Evolutionary conservation across 768 basidiomycete species (phyloP).

Genomic region (Leccinum pellstonianum): DNA sequence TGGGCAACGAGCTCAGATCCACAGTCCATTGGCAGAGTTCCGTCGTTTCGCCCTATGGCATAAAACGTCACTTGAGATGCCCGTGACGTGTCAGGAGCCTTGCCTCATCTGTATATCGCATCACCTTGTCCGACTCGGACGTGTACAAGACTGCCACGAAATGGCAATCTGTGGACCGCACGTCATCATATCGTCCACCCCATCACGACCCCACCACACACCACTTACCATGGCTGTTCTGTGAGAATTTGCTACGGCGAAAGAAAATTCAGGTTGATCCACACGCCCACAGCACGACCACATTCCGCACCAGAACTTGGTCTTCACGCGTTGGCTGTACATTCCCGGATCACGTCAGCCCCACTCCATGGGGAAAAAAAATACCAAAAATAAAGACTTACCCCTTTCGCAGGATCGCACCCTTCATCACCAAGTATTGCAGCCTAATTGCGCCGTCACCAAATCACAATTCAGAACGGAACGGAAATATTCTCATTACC

Average conservation of each 20-base stretch:
- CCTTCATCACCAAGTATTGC: slow-evolving; percentile 85
- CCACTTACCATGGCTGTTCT: slow-evolving; percentile 45
- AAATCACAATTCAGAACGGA: slow-evolving; percentile 1
- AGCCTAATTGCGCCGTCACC: slow-evolving; percentile 46
- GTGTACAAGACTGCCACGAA: slow-evolving; percentile 85
- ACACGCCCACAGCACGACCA: slow-evolving; percentile 4
- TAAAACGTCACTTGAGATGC: slow-evolving; percentile 23
- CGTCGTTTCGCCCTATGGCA: slow-evolving; percentile 55
- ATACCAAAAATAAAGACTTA: slow-evolving; percentile 34
- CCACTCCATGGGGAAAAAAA: slow-evolving; percentile 14
- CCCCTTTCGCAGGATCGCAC: slow-evolving; percentile 85
- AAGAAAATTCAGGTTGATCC: slow-evolving; percentile 12
- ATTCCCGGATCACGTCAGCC: slow-evolving; percentile 15
- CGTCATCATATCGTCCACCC: background rate
- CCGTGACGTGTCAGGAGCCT: slow-evolving; percentile 21
- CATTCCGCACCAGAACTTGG: slow-evolving; percentile 72
- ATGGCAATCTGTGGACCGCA: slow-evolving; percentile 55
- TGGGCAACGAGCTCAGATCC: slow-evolving; percentile 73
- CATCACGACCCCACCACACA: background rate
- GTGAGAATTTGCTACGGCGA: slow-evolving; percentile 65
- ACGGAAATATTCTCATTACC: slow-evolving; percentile 39
- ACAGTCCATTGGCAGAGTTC: slow-evolving; percentile 89
- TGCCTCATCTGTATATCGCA: slow-evolving; percentile 83
- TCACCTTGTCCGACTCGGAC: slow-evolving; percentile 67
- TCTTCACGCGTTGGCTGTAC: slow-evolving; percentile 72